Evolutionary conservation across 176 grass and related monocot species (phyloP), one percentile per base, ranked within the genome.

Genomic region (Alloteropsis semialata): DNA sequence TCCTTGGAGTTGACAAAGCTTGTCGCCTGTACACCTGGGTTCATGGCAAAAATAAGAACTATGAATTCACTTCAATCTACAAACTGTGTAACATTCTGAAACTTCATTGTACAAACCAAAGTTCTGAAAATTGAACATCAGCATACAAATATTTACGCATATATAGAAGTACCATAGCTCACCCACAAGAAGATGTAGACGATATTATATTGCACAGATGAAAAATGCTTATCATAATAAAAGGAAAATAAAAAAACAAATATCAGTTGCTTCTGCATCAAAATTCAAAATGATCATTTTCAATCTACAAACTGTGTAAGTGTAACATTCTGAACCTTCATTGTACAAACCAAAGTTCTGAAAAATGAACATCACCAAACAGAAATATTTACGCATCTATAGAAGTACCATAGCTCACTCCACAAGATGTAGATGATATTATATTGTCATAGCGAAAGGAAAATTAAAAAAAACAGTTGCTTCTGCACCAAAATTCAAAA

Each of bases 1-100:
- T 92, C 74, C 74, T 83, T 83, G 87, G 90, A 64, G 83, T 89
- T 29, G 86, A 92, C 6, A 79, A 86, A 86, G 62, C 56, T 75
- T 53, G 74, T 8, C 36, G 51, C 49, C 75, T 86, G 30, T 69
- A 43, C 50, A 49, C 54, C 90, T 92, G 80, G 3, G 8, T 50
- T 11, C 53, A 86, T 1, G 53, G 43, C 10, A 28, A 67, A 5
- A 59, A 3, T 28, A 30, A 51, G 49, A 87, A 25, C 5, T n/a
- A 10, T 81, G 34, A 77, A 45, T 77, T 86, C 11, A 72, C 62
- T 78, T 65, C 55, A 45, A 65, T 71, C 34, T 34, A 51, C 12
- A 17, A 54, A 55, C 38, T 3, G 6, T 30, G 3, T 34, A 21
- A 28, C 2, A 18, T 53, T 45, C 10, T 65, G 25, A 6, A 82